Percentiles rank a stretch among this genome's conserved stretches.
phyloP scores from a whole-genome alignment of 768 basidiomycete genomes.

The Inosperma sp. region DNA sequence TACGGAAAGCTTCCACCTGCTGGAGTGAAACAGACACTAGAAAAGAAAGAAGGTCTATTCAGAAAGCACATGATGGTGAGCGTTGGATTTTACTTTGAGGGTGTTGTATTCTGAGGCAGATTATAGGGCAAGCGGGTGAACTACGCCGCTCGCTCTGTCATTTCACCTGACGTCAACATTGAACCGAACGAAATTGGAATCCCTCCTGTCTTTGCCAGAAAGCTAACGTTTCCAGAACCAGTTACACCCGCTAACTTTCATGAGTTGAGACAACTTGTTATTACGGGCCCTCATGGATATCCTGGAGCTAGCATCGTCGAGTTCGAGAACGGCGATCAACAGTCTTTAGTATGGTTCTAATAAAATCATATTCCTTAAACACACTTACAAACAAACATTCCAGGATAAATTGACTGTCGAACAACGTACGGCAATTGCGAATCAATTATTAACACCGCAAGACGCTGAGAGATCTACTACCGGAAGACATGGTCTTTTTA shows the following conservation, averaged over 20 bases:
- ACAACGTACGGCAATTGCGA: constrained; percentile 91
- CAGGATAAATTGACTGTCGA: constrained; percentile 85
- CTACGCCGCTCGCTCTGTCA: constrained; percentile 99
- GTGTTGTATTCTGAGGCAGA: neutral
- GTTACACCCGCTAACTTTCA: constrained; percentile 90
- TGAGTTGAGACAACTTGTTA: constrained; percentile 83
- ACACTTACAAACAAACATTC: neutral
- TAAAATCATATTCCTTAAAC: neutral
- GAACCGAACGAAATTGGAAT: constrained; percentile 98
- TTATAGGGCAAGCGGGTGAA: constrained; percentile 96
- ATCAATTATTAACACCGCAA: constrained; percentile 89
- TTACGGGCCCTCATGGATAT: constrained; percentile 81
- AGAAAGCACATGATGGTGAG: constrained; percentile 98
- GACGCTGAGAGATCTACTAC: constrained; percentile 56
- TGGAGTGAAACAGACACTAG: constrained; percentile 93
- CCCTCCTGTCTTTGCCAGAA: constrained; percentile 94
- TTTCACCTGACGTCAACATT: constrained; percentile 98
- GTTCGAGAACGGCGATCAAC: constrained; percentile 87
- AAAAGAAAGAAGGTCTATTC: constrained; percentile 99
- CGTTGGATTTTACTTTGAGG: constrained; percentile 9
- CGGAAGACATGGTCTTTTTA: constrained; percentile 56
- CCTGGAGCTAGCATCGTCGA: constrained; percentile 95
- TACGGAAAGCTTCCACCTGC: constrained; percentile 88
- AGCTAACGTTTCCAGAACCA: constrained; percentile 95
- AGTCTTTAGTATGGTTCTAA: constrained; percentile 61